These are phyloP conservation scores for Cercophora samala DNA, from an alignment of 495 filamentous ascomycete species.

Conservation along the genomic window DNA sequence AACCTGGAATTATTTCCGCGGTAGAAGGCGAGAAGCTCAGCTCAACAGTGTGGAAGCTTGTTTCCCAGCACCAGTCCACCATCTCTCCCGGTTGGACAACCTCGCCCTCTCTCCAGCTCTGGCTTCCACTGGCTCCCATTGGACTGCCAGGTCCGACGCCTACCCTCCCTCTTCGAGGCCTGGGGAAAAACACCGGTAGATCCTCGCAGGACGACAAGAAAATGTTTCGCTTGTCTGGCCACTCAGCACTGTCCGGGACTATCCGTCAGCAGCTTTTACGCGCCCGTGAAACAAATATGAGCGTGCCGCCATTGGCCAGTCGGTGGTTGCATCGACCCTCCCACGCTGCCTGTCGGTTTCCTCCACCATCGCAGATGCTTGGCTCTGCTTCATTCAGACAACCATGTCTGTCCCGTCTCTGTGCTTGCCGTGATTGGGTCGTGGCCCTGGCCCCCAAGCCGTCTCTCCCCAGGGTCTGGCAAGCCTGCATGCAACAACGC, in stretches of 20 bases:
- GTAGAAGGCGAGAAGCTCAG: background rate
- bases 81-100: constrained; percentile 11
- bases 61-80: constrained; percentile 9
- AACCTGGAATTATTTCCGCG: background rate
- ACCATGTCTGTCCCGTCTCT: background rate
- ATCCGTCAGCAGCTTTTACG: constrained; percentile 23
- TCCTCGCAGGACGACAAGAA: background rate
- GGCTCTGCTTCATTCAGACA: constrained; percentile 7
- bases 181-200: constrained; percentile 7
- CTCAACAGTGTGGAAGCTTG: constrained; percentile 13
- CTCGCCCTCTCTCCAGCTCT: constrained; percentile 1
- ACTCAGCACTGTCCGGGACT: constrained; percentile 18
- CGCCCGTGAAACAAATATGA: constrained; percentile 29
- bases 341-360: constrained; percentile 1
- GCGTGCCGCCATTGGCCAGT: constrained; percentile 13
- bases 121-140: background rate
- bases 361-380: constrained; percentile 7
- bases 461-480: constrained; percentile 11
- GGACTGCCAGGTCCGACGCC: constrained; percentile 3
- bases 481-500: constrained; percentile 8
- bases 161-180: constrained; percentile 8
- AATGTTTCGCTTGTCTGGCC: constrained; percentile 22
- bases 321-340: constrained; percentile 8
- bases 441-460: constrained; percentile 8
- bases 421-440: constrained; percentile 16